A percentile compares a stretch with the other conserved stretches of the same genome.
phyloP scores from a whole-genome alignment of 106 monocot genomes.

The Posidonia australis region DNA sequence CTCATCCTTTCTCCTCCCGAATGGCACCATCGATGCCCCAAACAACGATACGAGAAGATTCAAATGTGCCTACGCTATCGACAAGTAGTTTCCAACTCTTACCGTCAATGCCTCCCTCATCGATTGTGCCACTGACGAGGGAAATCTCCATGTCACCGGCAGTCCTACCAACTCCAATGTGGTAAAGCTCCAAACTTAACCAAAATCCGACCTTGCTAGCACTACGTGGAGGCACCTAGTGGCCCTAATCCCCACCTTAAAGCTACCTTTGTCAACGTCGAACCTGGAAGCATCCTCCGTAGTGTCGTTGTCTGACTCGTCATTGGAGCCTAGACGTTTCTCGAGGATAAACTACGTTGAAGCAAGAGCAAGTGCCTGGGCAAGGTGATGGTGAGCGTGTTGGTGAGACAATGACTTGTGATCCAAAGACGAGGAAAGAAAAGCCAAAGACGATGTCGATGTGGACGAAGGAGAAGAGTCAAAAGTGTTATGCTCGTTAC shows the following conservation, averaged over 20 bases:
- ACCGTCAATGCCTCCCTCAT: slow-evolving; percentile 57
- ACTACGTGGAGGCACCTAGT: slow-evolving; percentile 48
- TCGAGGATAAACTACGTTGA: slow-evolving; percentile 37
- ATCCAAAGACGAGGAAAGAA: neutral
- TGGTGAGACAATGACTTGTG: slow-evolving; percentile 1
- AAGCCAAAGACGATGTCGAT: slow-evolving; percentile 4
- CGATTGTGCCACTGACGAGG: slow-evolving; percentile 10
- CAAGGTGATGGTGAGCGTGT: neutral
- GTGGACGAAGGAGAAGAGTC: slow-evolving; percentile 1
- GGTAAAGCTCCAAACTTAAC: slow-evolving; percentile 81
- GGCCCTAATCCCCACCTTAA: slow-evolving; percentile 5
- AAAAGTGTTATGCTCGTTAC: neutral
- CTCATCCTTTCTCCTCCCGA: slow-evolving; percentile 53
- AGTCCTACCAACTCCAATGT: slow-evolving; percentile 53
- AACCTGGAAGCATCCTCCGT: slow-evolving; percentile 9
- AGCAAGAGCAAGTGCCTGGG: neutral
- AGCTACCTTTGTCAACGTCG: neutral
- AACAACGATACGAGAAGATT: slow-evolving; percentile 73
- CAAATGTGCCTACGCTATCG: slow-evolving; percentile 61
- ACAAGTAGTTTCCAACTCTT: slow-evolving; percentile 68
- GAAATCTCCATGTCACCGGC: slow-evolving; percentile 12
- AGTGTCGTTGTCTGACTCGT: slow-evolving; percentile 11
- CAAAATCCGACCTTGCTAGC: slow-evolving; percentile 66
- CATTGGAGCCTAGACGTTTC: slow-evolving; percentile 20
- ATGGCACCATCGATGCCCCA: slow-evolving; percentile 19